Base-by-base conservation (phyloP, 192 early-diverging fungal genomes). In the Gonapodya sp. region DNA sequence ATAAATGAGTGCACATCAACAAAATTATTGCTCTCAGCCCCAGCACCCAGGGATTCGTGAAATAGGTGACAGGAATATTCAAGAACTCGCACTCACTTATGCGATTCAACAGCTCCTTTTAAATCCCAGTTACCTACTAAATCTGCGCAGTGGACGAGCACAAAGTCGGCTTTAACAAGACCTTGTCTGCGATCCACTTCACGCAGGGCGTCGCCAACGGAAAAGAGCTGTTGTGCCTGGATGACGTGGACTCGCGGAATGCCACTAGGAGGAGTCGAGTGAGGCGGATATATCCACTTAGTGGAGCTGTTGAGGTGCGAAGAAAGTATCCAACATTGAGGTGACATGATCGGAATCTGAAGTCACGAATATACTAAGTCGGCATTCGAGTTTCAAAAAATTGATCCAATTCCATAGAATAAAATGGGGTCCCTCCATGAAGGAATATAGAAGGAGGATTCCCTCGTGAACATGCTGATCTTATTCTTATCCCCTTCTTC, bases 121-220 rank as follows among this genome's bases (percentile, higher is more conserved):
- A 99, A 80, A 80, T 95, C 89, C 84, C 98, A 91, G 83, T 98
- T 98, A 1, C 96, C 92, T 0, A 99, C 91, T 0, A 96, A 92
- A 85, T 98, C 46, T 16, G 46, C 92, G 73, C 95, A 96, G 2
- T 85, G 91, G 79, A 97, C 93, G 46, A 98, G 88, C 37, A 99
- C 94, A 86, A 99, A 99, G 82, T 99, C 96, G 0, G 91, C 92
- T 35, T 86, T 85, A 79, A 98, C 89, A 46, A 95, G 82, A 24
- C 46, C 46, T 78, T 93, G 89, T 80, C 92, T 92, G 8, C 87
- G 89, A 83, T 99, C 96, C 77, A 97, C 83, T 82, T 96, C 95
- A 75, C 97, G 89, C 79, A 98, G 84, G 0, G 94, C 98, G 83
- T 99, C 98, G 64, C 98, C 96, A 18, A 97, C 88, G 31, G 94